Percentiles rank a stretch among this genome's conserved stretches.
phyloP scores from a whole-genome alignment of 2,329 filamentous ascomycete genomes.

The Fusarium sp. region DNA sequence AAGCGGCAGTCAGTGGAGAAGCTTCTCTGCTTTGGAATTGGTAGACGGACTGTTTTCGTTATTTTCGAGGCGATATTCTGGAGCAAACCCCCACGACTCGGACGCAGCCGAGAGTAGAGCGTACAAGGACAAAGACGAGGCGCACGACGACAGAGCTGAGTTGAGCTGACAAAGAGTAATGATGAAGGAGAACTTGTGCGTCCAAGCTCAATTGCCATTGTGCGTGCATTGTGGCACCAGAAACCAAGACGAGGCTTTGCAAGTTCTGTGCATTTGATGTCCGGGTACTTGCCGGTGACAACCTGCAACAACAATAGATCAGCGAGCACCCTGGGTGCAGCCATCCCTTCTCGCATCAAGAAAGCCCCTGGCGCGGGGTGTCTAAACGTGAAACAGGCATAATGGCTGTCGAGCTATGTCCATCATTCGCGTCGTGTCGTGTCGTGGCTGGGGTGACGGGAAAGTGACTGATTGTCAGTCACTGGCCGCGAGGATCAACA shows the following conservation, averaged over 20 bases:
- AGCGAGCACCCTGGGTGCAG: conserved; percentile 34
- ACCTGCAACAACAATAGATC: conserved; percentile 24
- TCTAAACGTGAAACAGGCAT: conserved; percentile 34
- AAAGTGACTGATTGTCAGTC: conserved; percentile 43
- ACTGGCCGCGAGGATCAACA: conserved; percentile 33
- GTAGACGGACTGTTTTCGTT: background rate
- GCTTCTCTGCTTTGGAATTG: conserved; percentile 22
- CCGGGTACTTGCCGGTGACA: conserved; percentile 33
- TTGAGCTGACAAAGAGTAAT: conserved; percentile 17
- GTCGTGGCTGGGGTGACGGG: conserved; percentile 27
- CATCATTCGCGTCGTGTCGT: conserved; percentile 25
- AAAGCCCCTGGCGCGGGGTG: conserved; percentile 19
- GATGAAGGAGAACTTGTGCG: conserved; percentile 24
- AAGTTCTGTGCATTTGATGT: background rate
- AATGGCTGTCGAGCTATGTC: conserved; percentile 29
- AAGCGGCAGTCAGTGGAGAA: conserved; percentile 42
- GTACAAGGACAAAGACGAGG: conserved; percentile 13
- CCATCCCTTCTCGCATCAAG: conserved; percentile 36
- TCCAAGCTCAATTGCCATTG: conserved; percentile 25
- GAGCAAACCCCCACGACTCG: conserved; percentile 40
- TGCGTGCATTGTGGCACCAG: conserved; percentile 28
- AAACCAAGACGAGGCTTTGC: conserved; percentile 27
- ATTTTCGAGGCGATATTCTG: conserved; percentile 22
- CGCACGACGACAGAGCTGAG: background rate
- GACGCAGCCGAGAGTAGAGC: conserved; percentile 24